Conservation (phyloP, 306 rosid species). For the Pterocarpus macrocarpus region DNA sequence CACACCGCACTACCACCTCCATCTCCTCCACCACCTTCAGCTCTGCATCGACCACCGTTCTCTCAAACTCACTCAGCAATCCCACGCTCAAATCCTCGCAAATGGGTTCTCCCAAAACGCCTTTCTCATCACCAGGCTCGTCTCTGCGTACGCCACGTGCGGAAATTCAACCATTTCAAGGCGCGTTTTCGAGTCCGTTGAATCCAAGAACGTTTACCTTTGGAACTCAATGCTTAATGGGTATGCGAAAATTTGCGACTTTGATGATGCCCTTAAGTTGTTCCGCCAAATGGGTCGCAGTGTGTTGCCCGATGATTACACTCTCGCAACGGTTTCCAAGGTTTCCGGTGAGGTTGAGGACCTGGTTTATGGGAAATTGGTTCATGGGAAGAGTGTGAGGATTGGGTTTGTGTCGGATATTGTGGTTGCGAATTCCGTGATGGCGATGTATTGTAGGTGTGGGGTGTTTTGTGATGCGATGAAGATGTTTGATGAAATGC, state of each 20-base stretch:
- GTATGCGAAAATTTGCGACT: conserved; percentile 54
- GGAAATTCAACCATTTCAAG: conserved; percentile 49
- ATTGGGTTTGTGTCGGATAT: conserved; percentile 66
- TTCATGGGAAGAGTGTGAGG: conserved; percentile 72
- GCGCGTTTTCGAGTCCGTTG: conserved; percentile 59
- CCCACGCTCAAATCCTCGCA: conserved; percentile 71
- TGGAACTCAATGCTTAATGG: conserved; percentile 80
- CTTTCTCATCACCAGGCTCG: conserved; percentile 71
- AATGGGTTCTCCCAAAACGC: conserved; percentile 66
- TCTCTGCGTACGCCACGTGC: conserved; percentile 71
- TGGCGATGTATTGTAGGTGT: conserved; percentile 72
- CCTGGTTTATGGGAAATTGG: conserved; percentile 57
- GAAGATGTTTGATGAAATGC: conserved; percentile 82
- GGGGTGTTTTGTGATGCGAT: conserved; percentile 54
- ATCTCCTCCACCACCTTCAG: conserved; percentile 58
- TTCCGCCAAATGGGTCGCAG: conserved; percentile 63
- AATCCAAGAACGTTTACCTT: conserved; percentile 54
- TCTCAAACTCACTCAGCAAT: conserved; percentile 57
- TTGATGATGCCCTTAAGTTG: conserved; percentile 54
- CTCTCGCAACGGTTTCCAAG: conserved; percentile 72
- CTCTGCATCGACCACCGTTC: conserved; percentile 57
- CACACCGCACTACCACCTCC: conserved; percentile 29
- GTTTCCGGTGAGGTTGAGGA: conserved; percentile 65
- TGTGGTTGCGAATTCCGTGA: conserved; percentile 73
- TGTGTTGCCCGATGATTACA: conserved; percentile 70